Conservation (phyloP, 441 rosid species). For the Adansonia gregorii region DNA sequence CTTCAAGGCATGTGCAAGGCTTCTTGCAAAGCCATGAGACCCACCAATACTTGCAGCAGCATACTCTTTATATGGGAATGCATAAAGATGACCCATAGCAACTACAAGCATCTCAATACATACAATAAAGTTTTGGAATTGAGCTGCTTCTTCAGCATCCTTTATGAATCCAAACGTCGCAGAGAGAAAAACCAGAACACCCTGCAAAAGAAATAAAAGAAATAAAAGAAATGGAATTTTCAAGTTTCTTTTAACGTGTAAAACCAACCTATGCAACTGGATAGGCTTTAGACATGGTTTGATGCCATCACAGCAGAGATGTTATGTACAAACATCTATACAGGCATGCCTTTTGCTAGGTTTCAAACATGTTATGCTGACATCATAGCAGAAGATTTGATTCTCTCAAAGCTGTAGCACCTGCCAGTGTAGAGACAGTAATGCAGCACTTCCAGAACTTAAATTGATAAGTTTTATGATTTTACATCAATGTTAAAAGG, state of each 20-base stretch:
- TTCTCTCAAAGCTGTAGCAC: background rate
- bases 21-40: slow-evolving; percentile 66
- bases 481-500: background rate
- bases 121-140: slow-evolving; percentile 80
- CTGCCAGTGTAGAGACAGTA: background rate
- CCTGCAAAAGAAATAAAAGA: slow-evolving; percentile 48
- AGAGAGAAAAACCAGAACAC: slow-evolving; percentile 93
- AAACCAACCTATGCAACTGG: slow-evolving; percentile 13
- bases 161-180: slow-evolving; percentile 81
- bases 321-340: background rate
- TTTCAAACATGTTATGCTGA: background rate
- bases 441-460: background rate
- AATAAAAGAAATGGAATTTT: background rate
- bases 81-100: slow-evolving; percentile 86
- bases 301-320: background rate
- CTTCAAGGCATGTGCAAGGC: slow-evolving; percentile 90
- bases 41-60: slow-evolving; percentile 93
- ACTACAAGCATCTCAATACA: slow-evolving; percentile 98
- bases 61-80: slow-evolving; percentile 96
- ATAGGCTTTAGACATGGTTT: background rate
- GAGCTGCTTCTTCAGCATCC: slow-evolving; percentile 80
- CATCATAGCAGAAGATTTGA: background rate
- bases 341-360: slow-evolving; percentile 1
- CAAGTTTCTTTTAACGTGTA: background rate
- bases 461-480: background rate